Conservation (phyloP, 2,329 filamentous ascomycete species). For the Ceratocystis diversiconidia region DNA sequence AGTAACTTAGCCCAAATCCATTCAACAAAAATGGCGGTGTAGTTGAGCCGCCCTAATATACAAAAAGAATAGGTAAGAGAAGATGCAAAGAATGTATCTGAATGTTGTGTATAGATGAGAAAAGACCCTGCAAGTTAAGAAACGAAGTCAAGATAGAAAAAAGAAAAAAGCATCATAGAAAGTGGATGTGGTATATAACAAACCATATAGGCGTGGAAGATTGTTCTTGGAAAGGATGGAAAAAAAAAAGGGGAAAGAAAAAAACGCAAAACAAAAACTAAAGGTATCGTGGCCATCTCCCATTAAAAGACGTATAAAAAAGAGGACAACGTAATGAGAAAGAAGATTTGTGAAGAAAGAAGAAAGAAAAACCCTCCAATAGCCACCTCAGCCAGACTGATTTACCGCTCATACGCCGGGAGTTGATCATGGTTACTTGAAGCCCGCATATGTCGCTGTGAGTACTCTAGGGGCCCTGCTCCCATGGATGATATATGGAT, state of each 20-base stretch:
- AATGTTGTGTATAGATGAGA: neutral
- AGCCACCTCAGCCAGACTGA: neutral
- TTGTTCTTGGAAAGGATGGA: neutral
- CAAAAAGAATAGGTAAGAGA: neutral
- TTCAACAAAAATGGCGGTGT: neutral
- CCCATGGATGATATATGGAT: too few species aligned
- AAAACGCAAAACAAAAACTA: neutral
- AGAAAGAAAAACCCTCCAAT: neutral
- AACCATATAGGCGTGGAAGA: neutral
- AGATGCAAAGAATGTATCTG: neutral
- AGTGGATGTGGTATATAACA: neutral
- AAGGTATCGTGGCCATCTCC: neutral
- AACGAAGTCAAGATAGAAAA: neutral
- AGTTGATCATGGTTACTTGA: slow-evolving; percentile 25
- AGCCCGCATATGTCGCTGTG: neutral
- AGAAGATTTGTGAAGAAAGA: neutral
- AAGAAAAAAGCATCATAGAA: neutral
- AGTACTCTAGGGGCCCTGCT: neutral
- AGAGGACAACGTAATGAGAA: neutral
- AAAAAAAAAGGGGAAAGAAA: neutral
- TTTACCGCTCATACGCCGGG: slow-evolving; percentile 29
- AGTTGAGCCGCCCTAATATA: neutral
- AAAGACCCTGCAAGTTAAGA: neutral
- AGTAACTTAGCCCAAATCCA: neutral
- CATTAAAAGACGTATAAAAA: neutral